Conservation (phyloP, 148 eudicot species). For the Euryodendron excelsum region DNA sequence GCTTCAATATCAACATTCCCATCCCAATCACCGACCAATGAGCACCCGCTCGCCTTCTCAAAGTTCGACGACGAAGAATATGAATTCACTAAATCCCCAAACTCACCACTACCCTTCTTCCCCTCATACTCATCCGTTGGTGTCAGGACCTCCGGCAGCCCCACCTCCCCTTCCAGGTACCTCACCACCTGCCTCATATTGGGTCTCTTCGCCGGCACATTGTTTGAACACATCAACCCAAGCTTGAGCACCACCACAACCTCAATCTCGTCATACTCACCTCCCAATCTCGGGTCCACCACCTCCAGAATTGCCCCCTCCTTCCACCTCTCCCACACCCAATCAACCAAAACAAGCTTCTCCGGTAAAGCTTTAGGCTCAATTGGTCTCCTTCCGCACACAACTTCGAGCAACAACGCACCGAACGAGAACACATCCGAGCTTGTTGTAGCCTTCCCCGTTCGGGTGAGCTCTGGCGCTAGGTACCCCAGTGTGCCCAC, state of each 20-base stretch:
- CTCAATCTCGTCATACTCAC: constrained; percentile 53
- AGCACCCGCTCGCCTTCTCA: constrained; percentile 32
- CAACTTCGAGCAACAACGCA: constrained; percentile 76
- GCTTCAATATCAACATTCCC: no score
- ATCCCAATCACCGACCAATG: constrained; percentile 20
- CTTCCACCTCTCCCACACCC: constrained; percentile 76
- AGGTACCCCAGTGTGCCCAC: constrained; percentile 90
- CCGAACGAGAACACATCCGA: constrained; percentile 86
- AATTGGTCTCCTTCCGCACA: constrained; percentile 76
- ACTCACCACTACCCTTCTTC: constrained; percentile 27
- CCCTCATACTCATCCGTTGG: no score
- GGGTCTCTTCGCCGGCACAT: constrained; percentile 48
- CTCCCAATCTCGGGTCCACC: constrained; percentile 57
- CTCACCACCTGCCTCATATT: constrained; percentile 70
- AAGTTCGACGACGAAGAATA: constrained; percentile 44
- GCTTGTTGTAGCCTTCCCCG: constrained; percentile 74
- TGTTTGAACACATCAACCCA: constrained; percentile 71
- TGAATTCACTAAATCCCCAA: constrained; percentile 54
- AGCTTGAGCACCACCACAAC: constrained; percentile 53
- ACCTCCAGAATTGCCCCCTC: constrained; percentile 54
- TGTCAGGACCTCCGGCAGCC: constrained; percentile 43
- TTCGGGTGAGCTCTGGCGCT: constrained; percentile 77
- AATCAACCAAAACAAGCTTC: constrained; percentile 71
- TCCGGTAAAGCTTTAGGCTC: constrained; percentile 71
- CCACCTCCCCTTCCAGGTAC: constrained; percentile 67